A percentile compares a stretch with the other conserved stretches of the same genome.
Conservation (phyloP, 352 stramenopile species). For the Phytopythium delawarense region DNA sequence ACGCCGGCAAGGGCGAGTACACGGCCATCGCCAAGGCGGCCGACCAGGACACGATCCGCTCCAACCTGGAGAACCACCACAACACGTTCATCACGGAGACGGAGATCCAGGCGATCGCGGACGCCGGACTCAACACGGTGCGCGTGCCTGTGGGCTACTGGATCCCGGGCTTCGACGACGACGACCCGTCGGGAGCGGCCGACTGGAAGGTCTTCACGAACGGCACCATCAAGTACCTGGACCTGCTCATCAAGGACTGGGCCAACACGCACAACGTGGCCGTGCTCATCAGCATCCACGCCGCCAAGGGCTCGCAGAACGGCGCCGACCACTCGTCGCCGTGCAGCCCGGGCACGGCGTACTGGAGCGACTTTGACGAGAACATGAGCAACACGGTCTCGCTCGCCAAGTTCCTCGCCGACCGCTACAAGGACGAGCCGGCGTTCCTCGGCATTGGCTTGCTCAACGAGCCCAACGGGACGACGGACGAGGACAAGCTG, state of each 20-base stretch:
- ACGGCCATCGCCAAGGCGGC: conserved; percentile 48
- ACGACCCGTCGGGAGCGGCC: conserved; percentile 31
- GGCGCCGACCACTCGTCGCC: conserved; percentile 67
- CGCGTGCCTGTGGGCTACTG: conserved; percentile 77
- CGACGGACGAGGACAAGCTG: conserved; percentile 48
- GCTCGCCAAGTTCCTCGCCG: conserved; percentile 40
- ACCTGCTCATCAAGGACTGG: conserved; percentile 32
- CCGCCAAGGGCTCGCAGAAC: conserved; percentile 74
- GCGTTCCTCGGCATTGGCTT: conserved; percentile 76
- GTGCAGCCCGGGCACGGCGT: conserved; percentile 27
- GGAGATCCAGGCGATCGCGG: conserved; percentile 59
- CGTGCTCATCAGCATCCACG: conserved; percentile 54
- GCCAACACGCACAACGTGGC: conserved; percentile 38
- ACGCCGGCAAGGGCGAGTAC: conserved; percentile 56
- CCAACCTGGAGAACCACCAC: conserved; percentile 49
- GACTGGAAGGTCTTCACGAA: conserved; percentile 42
- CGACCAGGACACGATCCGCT: conserved; percentile 24
- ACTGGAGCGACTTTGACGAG: conserved; percentile 45
- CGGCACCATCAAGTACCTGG: conserved; percentile 19
- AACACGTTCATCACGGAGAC: conserved; percentile 61
- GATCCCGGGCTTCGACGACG: conserved; percentile 68
- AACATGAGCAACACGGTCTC: conserved; percentile 59
- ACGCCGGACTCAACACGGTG: conserved; percentile 72
- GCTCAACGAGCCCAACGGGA: conserved; percentile 64
- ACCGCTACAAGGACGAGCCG: conserved; percentile 59